phyloP scores from a whole-genome alignment of 106 monocot genomes.

The Posidonia australis region DNA sequence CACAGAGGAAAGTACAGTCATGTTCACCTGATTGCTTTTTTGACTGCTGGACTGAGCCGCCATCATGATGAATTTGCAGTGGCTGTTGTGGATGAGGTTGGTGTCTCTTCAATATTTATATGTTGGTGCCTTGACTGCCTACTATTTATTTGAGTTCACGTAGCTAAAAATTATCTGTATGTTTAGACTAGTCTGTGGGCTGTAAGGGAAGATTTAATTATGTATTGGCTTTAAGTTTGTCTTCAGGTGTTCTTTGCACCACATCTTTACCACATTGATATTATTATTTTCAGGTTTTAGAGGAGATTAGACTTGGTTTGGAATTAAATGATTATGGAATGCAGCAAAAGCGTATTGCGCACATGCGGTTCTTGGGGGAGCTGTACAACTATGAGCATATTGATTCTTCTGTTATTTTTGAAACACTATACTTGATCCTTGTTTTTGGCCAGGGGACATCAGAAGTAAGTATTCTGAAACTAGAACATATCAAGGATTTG shows the following conservation, averaged over 20 bases:
- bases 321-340: slow-evolving; percentile 88
- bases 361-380: slow-evolving; percentile 95
- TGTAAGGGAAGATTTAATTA: no score
- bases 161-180: no score
- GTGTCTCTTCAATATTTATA: slow-evolving; percentile 6
- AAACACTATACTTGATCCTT: slow-evolving; percentile 78
- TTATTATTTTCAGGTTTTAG: slow-evolving; percentile 49
- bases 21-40: slow-evolving; percentile 76
- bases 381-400: slow-evolving; percentile 86
- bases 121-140: background rate
- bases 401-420: slow-evolving; percentile 92
- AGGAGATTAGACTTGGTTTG: slow-evolving; percentile 83
- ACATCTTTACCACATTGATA: background rate
- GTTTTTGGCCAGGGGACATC: slow-evolving; percentile 74
- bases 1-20: slow-evolving; percentile 95
- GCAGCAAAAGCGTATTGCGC: slow-evolving; percentile 89
- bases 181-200: no score
- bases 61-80: slow-evolving; percentile 93
- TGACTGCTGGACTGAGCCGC: slow-evolving; percentile 78
- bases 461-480: slow-evolving; percentile 46
- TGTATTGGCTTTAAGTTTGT: background rate
- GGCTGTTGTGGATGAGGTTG: slow-evolving; percentile 90
- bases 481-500: background rate
- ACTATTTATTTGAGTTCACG: background rate
- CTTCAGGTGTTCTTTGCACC: background rate